These are phyloP conservation scores for Colletotrichum aenigma DNA, from an alignment of 2,329 filamentous ascomycete species.

Conservation along the genomic window DNA sequence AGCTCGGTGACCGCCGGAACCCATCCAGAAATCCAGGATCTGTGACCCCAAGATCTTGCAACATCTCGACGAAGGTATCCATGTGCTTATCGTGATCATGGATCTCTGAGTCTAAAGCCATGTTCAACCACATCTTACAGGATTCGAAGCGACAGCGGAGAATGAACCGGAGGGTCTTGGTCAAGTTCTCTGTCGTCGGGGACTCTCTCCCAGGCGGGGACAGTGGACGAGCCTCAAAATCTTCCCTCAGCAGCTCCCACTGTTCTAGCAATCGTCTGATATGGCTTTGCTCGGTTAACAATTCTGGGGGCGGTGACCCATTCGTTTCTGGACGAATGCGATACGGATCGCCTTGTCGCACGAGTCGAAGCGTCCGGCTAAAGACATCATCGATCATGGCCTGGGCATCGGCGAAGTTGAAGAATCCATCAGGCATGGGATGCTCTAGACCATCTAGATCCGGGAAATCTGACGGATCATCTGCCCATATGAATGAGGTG, in stretches of 20 bases:
- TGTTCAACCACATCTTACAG: neutral
- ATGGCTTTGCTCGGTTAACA: neutral
- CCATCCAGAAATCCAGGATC: neutral
- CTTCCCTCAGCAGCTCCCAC: neutral
- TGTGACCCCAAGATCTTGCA: neutral
- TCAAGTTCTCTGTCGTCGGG: neutral
- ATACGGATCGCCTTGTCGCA: neutral
- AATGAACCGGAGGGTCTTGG: neutral
- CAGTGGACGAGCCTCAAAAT: neutral
- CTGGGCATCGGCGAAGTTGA: neutral
- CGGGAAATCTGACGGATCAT: constrained; percentile 10
- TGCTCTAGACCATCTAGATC: neutral
- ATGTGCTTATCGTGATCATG: neutral
- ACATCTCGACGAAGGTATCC: neutral
- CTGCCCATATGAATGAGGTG: neutral
- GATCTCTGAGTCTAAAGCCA: neutral
- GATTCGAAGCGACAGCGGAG: neutral
- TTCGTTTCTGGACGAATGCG: neutral
- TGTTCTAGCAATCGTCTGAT: neutral
- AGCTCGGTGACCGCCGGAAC: neutral
- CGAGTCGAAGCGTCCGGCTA: neutral
- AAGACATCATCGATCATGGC: neutral
- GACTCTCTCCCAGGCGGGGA: neutral
- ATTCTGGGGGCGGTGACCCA: neutral
- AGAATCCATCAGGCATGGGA: neutral